Evolutionary conservation across 2,329 filamentous ascomycete species (phyloP), one percentile per base, ranked within the genome.

Genomic region (Exutisphaerella laricina): DNA sequence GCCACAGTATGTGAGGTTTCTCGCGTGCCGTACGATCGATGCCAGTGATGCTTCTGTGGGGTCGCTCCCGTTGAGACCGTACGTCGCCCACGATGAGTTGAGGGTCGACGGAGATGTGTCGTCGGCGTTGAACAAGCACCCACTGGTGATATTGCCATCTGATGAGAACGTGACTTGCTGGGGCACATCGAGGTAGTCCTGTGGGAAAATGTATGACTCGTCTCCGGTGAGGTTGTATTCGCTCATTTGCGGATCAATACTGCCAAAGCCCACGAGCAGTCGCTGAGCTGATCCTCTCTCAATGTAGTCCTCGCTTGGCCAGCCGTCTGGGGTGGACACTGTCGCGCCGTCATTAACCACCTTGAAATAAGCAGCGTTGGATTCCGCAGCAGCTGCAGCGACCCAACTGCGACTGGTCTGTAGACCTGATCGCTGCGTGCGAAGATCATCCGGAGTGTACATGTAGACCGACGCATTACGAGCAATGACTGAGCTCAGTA

Each of bases 291-390:
- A 65, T 3, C 32, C 39, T 32, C 81, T 69, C 50, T 79, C 75
- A 23, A 82, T 61, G 51, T 72, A 79, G 14, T 71, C 69, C 51
- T 78, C 73, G n/a, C 72, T 74, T 0, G 80, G 80, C 80, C 80
- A 84, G 8, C 80, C 80, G 60, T 80, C 70, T 1, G 67, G 57
- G 1, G 79, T 82, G 14, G 67, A 68, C 2, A 57, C 31, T 5
- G 61, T 53, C 13, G 68, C 65, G 3, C 61, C 52, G 8, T 53
- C 35, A 29, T 65, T 53, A 20, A 60, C 55, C 6, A 70, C 56
- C 1, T 67, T 65, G 4, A 77, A 80, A 53, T 81, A 84, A 17
- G 71, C 68, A 3, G 61, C 50, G 14, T 72, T 65, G 1, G 78
- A 76, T 26, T 66, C 64, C 38, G 71, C 68, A 22, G 55, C 60